phyloP scores from a whole-genome alignment of 1,139 yeast genomes.

The Hemisphaericaspora xylanilytica region DNA sequence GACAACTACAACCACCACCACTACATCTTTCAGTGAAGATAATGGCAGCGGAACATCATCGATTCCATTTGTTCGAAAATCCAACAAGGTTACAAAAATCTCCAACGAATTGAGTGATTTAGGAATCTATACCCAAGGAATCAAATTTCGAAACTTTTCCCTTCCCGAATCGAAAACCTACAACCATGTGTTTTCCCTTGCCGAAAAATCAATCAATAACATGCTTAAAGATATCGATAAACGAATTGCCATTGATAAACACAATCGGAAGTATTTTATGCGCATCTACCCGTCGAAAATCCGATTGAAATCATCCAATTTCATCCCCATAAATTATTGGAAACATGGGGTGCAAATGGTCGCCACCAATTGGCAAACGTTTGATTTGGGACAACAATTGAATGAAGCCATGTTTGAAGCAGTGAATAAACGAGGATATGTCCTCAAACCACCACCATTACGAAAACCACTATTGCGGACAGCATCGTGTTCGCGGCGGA shows the following conservation, averaged over 20 bases:
- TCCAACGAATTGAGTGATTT: constrained; percentile 54
- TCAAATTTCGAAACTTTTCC: constrained; percentile 77
- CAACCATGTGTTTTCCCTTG: constrained; percentile 84
- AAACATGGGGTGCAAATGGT: constrained; percentile 86
- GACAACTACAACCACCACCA: constrained; percentile 31
- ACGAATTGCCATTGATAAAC: constrained; percentile 58
- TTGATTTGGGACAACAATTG: constrained; percentile 85
- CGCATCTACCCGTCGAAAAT: constrained; percentile 84
- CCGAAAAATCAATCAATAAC: constrained; percentile 64
- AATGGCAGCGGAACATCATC: constrained; percentile 12
- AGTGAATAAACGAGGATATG: constrained; percentile 65
- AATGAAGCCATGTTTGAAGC: constrained; percentile 78
- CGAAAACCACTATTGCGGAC: constrained; percentile 35
- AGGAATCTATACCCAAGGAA: constrained; percentile 69
- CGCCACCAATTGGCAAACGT: constrained; percentile 96
- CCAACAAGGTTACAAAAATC: constrained; percentile 24
- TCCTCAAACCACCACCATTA: constrained; percentile 62
- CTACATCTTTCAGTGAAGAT: constrained; percentile 52
- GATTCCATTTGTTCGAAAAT: constrained; percentile 23
- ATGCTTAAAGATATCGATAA: constrained; percentile 64
- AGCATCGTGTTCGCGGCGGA: no score
- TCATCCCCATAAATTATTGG: constrained; percentile 80
- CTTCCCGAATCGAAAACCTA: constrained; percentile 79
- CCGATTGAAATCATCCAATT: constrained; percentile 75
- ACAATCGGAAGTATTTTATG: constrained; percentile 72